Base-by-base conservation (phyloP, 139 green algal genomes). In the Tetratostichococcus sp. region DNA sequence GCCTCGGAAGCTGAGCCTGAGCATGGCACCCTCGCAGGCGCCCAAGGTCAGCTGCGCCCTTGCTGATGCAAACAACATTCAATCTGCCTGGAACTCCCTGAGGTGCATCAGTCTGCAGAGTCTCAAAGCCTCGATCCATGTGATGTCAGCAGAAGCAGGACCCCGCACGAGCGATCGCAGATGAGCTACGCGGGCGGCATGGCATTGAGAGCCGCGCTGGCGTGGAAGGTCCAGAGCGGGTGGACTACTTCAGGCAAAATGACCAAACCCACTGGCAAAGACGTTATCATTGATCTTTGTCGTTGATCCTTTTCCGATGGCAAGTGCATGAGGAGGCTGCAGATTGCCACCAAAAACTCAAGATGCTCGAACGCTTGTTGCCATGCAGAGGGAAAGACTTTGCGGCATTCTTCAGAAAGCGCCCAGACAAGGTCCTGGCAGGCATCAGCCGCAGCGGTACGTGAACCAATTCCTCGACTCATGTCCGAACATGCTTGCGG, bases 221-320 rank as follows among this genome's bases (percentile, higher is more conserved):
- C 0, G 74, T 89, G 33, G 26, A 85, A 42, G 43, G 72, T 14
- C 74, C 70, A 33, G 57, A 82, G 57, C 76, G 87, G 32, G 71
- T 83, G 23, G 88, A 93, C n/a, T 86, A 85, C 28, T 79, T 91
- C 39, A 72, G 50, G 50, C 39, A 11, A 50, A 11, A n/a, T n/a
- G n/a, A n/a, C n/a, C n/a, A n/a, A n/a, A n/a, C n/a, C n/a, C n/a
- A n/a, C n/a, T n/a, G n/a, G n/a, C n/a, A n/a, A n/a, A n/a, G n/a
- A n/a, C n/a, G n/a, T n/a, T n/a, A n/a, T n/a, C n/a, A n/a, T n/a
- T n/a, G n/a, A n/a, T n/a, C n/a, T n/a, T n/a, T n/a, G n/a, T n/a
- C n/a, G n/a, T n/a, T n/a, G n/a, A n/a, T n/a, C n/a, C n/a, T n/a
- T n/a, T n/a, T n/a, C n/a, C n/a, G n/a, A n/a, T n/a, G n/a, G n/a